A percentile compares a stretch with the other conserved stretches of the same genome.
Conservation (phyloP, 345 rosid genomes). For the Abelmoschus esculentus region DNA sequence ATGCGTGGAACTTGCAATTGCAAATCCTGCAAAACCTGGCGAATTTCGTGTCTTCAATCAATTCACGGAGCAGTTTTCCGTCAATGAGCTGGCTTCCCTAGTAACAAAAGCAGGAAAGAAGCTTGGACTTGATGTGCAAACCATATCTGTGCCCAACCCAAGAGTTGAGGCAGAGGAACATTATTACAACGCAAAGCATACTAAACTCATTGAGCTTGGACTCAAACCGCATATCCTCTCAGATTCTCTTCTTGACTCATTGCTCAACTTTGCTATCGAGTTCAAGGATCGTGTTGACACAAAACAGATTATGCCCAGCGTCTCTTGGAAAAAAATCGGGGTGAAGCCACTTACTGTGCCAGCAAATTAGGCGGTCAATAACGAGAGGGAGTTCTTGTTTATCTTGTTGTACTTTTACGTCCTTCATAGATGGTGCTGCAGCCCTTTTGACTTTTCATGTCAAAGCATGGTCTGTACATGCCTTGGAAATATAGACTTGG, state of each 20-base stretch:
- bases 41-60: constrained; percentile 93
- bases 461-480: neutral
- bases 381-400: neutral
- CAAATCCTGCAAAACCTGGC: constrained; percentile 76
- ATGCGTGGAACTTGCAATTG: constrained; percentile 89
- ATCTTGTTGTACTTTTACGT: neutral
- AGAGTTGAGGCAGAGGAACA: constrained; percentile 98
- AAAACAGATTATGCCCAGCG: constrained; percentile 89
- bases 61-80: constrained; percentile 93
- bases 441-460: neutral
- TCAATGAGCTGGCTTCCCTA: constrained; percentile 76
- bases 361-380: constrained; percentile 21
- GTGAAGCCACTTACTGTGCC: constrained; percentile 67
- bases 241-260: constrained; percentile 83
- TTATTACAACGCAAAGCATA: constrained; percentile 95
- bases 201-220: constrained; percentile 90
- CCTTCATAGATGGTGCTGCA: constrained; percentile 1
- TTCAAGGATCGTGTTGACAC: constrained; percentile 77
- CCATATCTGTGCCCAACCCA: constrained; percentile 77
- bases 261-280: constrained; percentile 74
- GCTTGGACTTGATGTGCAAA: constrained; percentile 71
- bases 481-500: neutral
- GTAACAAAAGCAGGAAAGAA: constrained; percentile 82
- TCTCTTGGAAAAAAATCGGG: constrained; percentile 89
- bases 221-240: constrained; percentile 84